Evolutionary conservation across 2,329 filamentous ascomycete genomes (phyloP), one percentile per base, ranked within the genome.

Genomic region (Herpotrichia juniperi): DNA sequence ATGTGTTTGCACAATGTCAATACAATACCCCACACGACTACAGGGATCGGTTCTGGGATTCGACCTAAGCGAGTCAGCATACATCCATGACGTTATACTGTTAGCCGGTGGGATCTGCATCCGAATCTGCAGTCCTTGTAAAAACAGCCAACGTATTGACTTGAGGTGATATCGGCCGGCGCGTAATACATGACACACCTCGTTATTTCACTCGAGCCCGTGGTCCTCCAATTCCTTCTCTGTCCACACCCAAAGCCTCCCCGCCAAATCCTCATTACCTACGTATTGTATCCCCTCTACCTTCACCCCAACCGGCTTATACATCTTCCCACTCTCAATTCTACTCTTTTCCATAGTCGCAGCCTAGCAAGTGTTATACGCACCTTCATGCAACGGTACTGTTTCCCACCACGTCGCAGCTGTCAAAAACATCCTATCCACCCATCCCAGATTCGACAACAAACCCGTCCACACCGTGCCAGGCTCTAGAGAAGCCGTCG

Each of bases 381-480:
- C 48, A 6, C 40, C 48, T 25, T 39, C 40, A 7, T 50, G 22
- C 21, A 39, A 31, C 12, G 11, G 6, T 6, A 30, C 17, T n/a
- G 22, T 39, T 22, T 35, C 30, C 19, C 26, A 9, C 26, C 24
- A 49, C 6, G 21, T 39, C 7, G 3, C 14, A 7, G 26, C 10
- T 11, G 30, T 28, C 8, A 48, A n/a, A n/a, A 35, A 49, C 21
- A 42, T 21, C 2, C 35, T 24, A 40, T 37, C 30, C 11, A 45
- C 16, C 11, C 32, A 31, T 4, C 31, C 22, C 48, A 44, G 24
- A 24, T 45, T 45, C 7, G 42, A 45, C 5, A 50, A 21, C 9
- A 50, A 26, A 5, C 73, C 70, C 2, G 77, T 77, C 16, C 61
- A 51, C 16, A 79, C 70, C 24, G 74, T 62, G 2, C 78, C 78